Evolutionary conservation across 805 yeast species (phyloP), one percentile per base, ranked within the genome.

Genomic region (Kazachstania taianensis): DNA sequence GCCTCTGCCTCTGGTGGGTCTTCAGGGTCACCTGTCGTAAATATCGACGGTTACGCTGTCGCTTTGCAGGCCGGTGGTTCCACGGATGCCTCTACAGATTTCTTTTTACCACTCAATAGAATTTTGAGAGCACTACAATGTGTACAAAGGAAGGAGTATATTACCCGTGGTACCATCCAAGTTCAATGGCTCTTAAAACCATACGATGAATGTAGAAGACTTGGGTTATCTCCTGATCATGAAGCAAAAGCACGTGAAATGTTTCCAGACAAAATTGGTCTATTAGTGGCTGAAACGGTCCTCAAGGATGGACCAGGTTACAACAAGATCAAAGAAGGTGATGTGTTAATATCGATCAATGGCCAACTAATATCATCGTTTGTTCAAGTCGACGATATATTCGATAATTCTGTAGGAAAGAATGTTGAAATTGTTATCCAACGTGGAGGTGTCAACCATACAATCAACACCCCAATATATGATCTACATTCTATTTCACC

Each of bases 1-100:
- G 96, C 96, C 1, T 74, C 86, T 41, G 95, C 96, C 0, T 80
- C 94, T 13, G 96, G 96, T 20, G 96, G 96, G 3, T 85, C 95
- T 3, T 79, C 92, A 33, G 96, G 96, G 7, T 84, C 95, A 3
- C 96, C 96, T 0, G 96, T 87, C n/a, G 94, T 87, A 2, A 80
- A 85, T 56, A 75, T 80, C 30, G 79, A 81, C 46, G 96, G 96
- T 3, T 60, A 75, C 50, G 95, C 89, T 0, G 83, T 87, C 14
- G 96, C 96, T 0, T 63, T 87, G 35, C 95, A 85, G 59, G 96
- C 96, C 2, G 96, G 96, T 52, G 96, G 96, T 3, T 74, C 82
- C 5, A 73, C 86, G 1, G 92, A 82, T 46, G 87, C 95, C 1
- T 83, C 96, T 0, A 87, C 96, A 0, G 96, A 87, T 62, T 87